These are phyloP conservation scores for Meyerozyma carpophila DNA, from an alignment of 1,139 yeast species.

Conservation along the genomic window DNA sequence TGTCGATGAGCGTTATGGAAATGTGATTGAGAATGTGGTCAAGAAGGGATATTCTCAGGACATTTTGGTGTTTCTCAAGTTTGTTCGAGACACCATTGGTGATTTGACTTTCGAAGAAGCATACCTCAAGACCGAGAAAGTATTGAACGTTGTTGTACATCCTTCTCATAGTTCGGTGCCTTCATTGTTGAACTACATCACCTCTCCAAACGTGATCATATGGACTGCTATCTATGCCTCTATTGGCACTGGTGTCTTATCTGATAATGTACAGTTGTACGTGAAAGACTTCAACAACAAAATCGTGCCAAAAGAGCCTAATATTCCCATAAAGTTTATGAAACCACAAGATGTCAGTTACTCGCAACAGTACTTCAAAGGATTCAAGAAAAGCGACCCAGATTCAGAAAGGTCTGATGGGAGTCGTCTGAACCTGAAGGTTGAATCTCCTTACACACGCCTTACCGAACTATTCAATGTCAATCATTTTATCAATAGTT, in stretches of 20 bases:
- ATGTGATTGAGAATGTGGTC: constrained; percentile 61
- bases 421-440: constrained; percentile 14
- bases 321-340: constrained; percentile 28
- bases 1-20: constrained; percentile 61
- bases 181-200: constrained; percentile 76
- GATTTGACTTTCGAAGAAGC: constrained; percentile 93
- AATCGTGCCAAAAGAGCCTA: constrained; percentile 39
- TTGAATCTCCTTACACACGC: constrained; percentile 71
- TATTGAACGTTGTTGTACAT: constrained; percentile 83
- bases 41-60: constrained; percentile 82
- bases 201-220: constrained; percentile 90
- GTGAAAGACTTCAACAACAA: constrained; percentile 65
- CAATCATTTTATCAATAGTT: constrained; percentile 81
- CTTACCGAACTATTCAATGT: constrained; percentile 91
- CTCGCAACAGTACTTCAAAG: constrained; percentile 34
- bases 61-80: constrained; percentile 69
- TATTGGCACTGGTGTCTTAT: constrained; percentile 62
- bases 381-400: constrained; percentile 12
- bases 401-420: constrained; percentile 7
- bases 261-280: constrained; percentile 56
- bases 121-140: constrained; percentile 74
- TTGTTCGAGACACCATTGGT: constrained; percentile 73
- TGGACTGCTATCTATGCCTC: constrained; percentile 81
- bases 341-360: constrained; percentile 47
- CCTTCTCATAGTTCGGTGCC: constrained; percentile 74